These are phyloP conservation scores for Russula emetica DNA, from an alignment of 768 basidiomycete species.

Conservation along the genomic window DNA sequence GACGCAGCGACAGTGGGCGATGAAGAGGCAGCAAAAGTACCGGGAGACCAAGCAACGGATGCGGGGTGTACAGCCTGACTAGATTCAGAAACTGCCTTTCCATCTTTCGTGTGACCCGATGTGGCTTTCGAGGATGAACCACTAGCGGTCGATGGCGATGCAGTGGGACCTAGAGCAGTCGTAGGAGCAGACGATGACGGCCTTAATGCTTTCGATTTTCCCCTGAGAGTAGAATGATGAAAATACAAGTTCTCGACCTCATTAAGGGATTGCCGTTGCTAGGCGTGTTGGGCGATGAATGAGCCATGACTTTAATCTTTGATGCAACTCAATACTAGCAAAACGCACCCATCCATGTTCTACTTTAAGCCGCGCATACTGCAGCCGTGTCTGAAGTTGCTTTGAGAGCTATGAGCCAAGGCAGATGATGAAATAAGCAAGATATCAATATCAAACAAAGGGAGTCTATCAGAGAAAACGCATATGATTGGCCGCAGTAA, in stretches of 20 bases:
- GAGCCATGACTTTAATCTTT: not conserved
- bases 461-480: not conserved
- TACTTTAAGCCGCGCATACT: slow-evolving; percentile 71
- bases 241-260: slow-evolving; percentile 81
- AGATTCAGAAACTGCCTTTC: not conserved
- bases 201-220: slow-evolving; percentile 28
- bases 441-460: not conserved
- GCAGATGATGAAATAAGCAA: not conserved
- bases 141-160: not conserved
- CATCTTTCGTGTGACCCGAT: not conserved
- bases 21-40: not conserved
- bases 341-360: slow-evolving; percentile 73
- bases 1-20: not conserved
- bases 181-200: slow-evolving; percentile 29
- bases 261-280: slow-evolving; percentile 74
- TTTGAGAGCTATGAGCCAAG: slow-evolving; percentile 49
- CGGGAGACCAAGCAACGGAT: not conserved
- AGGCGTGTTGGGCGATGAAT: slow-evolving; percentile 16
- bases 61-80: not conserved
- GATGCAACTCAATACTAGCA: not conserved
- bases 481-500: not conserved
- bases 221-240: slow-evolving; percentile 53
- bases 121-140: not conserved
- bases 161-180: slow-evolving; percentile 26
- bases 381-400: slow-evolving; percentile 67